phyloP scores from a whole-genome alignment of 345 rosid species.

The Aquilaria malaccensis region DNA sequence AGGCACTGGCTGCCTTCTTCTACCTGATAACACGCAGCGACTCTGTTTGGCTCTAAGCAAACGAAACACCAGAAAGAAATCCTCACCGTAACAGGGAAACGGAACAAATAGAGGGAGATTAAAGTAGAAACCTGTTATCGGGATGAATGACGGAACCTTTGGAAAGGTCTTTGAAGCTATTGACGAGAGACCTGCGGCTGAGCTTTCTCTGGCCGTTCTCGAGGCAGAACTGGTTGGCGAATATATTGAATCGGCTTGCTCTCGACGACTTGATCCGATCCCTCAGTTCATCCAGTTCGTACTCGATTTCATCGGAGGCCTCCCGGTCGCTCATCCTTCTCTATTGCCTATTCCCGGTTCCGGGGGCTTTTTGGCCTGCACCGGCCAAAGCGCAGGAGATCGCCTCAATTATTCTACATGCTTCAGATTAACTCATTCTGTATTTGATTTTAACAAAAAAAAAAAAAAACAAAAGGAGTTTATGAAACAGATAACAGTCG shows the following conservation, averaged over 20 bases:
- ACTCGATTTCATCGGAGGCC: slow-evolving; percentile 7
- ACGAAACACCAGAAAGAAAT: neutral
- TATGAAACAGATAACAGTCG: too few relatives aligned
- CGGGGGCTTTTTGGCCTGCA: too few relatives aligned
- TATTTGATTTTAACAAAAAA: too few relatives aligned
- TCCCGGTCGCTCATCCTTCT: too few relatives aligned
- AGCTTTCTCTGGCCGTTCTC: slow-evolving; percentile 20
- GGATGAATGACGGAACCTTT: slow-evolving; percentile 59
- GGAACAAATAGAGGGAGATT: neutral
- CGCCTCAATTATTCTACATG: too few relatives aligned
- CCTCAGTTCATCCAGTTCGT: slow-evolving; percentile 27
- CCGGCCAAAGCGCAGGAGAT: too few relatives aligned
- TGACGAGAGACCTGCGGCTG: slow-evolving; percentile 30
- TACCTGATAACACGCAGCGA: neutral
- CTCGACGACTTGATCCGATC: slow-evolving; percentile 34
- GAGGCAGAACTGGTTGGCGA: slow-evolving; percentile 30
- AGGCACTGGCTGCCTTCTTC: neutral
- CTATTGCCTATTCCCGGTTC: too few relatives aligned
- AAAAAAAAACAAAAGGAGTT: too few relatives aligned
- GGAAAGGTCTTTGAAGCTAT: slow-evolving; percentile 51
- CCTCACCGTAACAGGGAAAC: neutral
- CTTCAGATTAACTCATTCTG: too few relatives aligned
- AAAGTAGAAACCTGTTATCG: slow-evolving; percentile 51
- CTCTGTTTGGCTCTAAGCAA: neutral
- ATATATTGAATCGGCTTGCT: slow-evolving; percentile 37